A percentile compares a stretch with the other conserved stretches of the same genome.
Evolutionary conservation across 2,329 filamentous ascomycete species (phyloP).

Genomic region (Verticillium albo-atrum): DNA sequence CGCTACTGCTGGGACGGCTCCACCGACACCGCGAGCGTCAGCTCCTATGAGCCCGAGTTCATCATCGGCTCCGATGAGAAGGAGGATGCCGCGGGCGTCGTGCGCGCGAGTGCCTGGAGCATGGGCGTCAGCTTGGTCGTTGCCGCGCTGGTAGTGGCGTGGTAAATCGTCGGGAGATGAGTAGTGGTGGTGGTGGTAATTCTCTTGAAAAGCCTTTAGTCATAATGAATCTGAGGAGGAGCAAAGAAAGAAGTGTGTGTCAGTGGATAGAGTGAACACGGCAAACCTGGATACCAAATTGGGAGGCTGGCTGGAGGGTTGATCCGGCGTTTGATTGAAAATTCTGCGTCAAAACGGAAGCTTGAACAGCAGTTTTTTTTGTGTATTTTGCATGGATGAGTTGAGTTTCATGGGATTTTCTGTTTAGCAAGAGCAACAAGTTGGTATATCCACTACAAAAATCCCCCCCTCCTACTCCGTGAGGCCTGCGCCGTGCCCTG

Average conservation of each 20-base stretch:
- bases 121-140: slow-evolving; percentile 4
- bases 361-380: neutral
- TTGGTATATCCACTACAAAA: neutral
- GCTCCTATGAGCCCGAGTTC: slow-evolving; percentile 24
- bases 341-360: neutral
- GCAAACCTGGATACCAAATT: neutral
- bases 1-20: slow-evolving; percentile 95
- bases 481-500: neutral
- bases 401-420: neutral
- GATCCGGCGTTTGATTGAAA: neutral
- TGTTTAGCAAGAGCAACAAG: neutral
- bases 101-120: neutral
- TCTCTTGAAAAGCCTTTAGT: too few species aligned
- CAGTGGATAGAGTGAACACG: neutral
- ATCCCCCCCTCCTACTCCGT: neutral
- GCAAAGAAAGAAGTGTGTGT: neutral
- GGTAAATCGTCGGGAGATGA: slow-evolving; percentile 18
- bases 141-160: neutral
- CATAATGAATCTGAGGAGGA: neutral
- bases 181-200: neutral
- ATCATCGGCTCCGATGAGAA: slow-evolving; percentile 16
- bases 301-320: neutral
- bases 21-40: slow-evolving; percentile 14
- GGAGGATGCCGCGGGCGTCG: slow-evolving; percentile 5
- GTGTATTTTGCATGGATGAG: neutral